Percentiles rank a stretch among this genome's conserved stretches.
Conservation (phyloP, 108 stramenopile genomes). For the Nitzschia sp. region DNA sequence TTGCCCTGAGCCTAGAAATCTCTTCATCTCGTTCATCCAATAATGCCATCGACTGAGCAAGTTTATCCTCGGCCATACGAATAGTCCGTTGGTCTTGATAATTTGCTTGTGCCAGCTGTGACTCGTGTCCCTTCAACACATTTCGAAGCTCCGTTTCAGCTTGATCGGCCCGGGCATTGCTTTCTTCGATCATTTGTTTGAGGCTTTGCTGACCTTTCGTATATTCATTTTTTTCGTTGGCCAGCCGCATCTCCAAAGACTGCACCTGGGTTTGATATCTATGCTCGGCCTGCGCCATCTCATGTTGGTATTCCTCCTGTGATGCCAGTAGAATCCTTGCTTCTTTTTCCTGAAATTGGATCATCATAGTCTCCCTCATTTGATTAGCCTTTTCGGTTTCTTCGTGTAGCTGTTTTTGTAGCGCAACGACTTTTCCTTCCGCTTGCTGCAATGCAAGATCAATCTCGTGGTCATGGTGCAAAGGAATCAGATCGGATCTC, state of each 20-base stretch:
- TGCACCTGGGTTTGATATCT: slow-evolving; percentile 18
- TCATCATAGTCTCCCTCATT: slow-evolving; percentile 31
- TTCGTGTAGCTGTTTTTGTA: slow-evolving; percentile 11
- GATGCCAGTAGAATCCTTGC: slow-evolving; percentile 36
- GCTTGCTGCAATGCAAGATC: slow-evolving; percentile 15
- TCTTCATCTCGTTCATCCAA: slow-evolving; percentile 57
- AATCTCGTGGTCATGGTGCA: not conserved
- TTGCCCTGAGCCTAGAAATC: slow-evolving; percentile 30
- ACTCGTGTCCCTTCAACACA: slow-evolving; percentile 14
- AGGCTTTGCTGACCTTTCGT: slow-evolving; percentile 24
- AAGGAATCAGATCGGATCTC: too few relatives aligned
- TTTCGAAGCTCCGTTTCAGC: slow-evolving; percentile 27
- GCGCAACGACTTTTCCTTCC: slow-evolving; percentile 17
- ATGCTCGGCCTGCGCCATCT: slow-evolving; percentile 24
- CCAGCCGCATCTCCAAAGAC: slow-evolving; percentile 19
- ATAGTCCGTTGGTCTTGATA: slow-evolving; percentile 32
- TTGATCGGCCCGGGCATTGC: slow-evolving; percentile 27
- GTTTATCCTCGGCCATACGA: slow-evolving; percentile 39
- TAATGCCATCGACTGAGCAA: slow-evolving; percentile 62
- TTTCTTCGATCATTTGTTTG: slow-evolving; percentile 26
- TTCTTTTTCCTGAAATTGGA: slow-evolving; percentile 40
- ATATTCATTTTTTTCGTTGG: slow-evolving; percentile 29
- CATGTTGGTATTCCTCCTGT: slow-evolving; percentile 40
- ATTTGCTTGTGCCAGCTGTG: slow-evolving; percentile 17
- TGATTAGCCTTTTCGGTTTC: slow-evolving; percentile 15